phyloP scores from a whole-genome alignment of 2,329 filamentous ascomycete species.

The Botrytis aclada region DNA sequence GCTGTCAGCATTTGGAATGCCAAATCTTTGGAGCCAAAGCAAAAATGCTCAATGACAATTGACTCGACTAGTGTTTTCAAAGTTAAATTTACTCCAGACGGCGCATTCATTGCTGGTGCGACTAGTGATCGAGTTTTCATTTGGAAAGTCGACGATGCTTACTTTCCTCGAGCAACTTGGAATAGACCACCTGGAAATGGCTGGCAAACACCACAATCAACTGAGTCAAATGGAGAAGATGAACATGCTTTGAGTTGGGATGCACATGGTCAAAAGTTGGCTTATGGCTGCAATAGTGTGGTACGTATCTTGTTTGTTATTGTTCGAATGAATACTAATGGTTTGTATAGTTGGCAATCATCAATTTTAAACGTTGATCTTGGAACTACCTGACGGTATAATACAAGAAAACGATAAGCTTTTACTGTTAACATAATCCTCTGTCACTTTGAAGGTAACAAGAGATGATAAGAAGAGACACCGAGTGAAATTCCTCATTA shows the following conservation, averaged over 20 bases:
- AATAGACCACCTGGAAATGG: slow-evolving; percentile 52
- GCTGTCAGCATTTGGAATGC: slow-evolving; percentile 63
- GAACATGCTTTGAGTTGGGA: slow-evolving; percentile 63
- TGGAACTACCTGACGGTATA: background rate
- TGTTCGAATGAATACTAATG: slow-evolving; percentile 12
- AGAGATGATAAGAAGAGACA: background rate
- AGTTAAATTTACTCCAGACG: slow-evolving; percentile 61
- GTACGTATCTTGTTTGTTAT: slow-evolving; percentile 44
- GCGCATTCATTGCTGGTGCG: slow-evolving; percentile 60
- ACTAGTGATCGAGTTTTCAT: slow-evolving; percentile 58
- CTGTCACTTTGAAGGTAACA: background rate
- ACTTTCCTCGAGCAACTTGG: slow-evolving; percentile 60
- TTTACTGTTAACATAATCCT: background rate
- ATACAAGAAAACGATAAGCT: background rate
- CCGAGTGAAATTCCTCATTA: background rate
- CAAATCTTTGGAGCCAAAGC: slow-evolving; percentile 51
- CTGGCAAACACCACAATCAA: slow-evolving; percentile 56
- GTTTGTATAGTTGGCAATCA: slow-evolving; percentile 23
- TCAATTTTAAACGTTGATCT: slow-evolving; percentile 23
- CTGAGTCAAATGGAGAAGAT: slow-evolving; percentile 54
- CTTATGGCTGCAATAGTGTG: slow-evolving; percentile 60
- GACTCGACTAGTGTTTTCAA: slow-evolving; percentile 51
- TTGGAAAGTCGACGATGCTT: slow-evolving; percentile 61
- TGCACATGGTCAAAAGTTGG: slow-evolving; percentile 57
- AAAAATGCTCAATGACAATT: slow-evolving; percentile 61